Conservation (phyloP, 768 basidiomycete species). For the Sarcomyxa edulis region DNA sequence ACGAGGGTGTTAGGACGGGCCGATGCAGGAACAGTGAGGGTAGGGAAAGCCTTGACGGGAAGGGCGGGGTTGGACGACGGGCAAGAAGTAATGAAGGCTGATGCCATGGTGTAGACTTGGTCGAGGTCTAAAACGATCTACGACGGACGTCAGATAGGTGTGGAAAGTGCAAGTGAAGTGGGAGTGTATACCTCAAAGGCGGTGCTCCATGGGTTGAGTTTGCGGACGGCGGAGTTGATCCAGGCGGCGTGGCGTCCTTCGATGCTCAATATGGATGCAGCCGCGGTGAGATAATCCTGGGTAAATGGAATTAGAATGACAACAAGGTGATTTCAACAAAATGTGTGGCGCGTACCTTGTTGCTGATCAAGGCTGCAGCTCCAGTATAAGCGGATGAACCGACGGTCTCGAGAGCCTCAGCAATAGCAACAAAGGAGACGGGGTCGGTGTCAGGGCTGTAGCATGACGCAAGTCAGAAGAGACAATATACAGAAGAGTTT, state of each 20-base stretch:
- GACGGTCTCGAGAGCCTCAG: slow-evolving; percentile 43
- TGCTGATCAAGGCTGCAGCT: slow-evolving; percentile 41
- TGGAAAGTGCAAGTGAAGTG: slow-evolving; percentile 9
- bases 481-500: background rate
- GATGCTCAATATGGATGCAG: slow-evolving; percentile 49
- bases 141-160: slow-evolving; percentile 2
- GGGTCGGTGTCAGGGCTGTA: slow-evolving; percentile 40
- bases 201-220: slow-evolving; percentile 49
- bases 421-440: slow-evolving; percentile 41
- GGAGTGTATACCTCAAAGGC: slow-evolving; percentile 45
- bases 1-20: slow-evolving; percentile 21
- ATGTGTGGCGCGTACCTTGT: slow-evolving; percentile 28
- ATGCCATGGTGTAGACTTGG: slow-evolving; percentile 34
- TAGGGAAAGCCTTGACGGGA: slow-evolving; percentile 40
- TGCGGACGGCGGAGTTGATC: slow-evolving; percentile 45
- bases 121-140: slow-evolving; percentile 35
- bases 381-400: slow-evolving; percentile 50
- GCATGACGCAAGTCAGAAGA: background rate
- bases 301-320: background rate
- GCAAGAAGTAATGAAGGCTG: slow-evolving; percentile 46
- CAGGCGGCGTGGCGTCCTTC: slow-evolving; percentile 65
- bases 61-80: slow-evolving; percentile 44
- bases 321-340: no score
- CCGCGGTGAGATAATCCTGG: slow-evolving; percentile 41
- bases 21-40: slow-evolving; percentile 26